Conservation (phyloP, 1,284 basidiomycete genomes). For the Vanrija humicola region DNA sequence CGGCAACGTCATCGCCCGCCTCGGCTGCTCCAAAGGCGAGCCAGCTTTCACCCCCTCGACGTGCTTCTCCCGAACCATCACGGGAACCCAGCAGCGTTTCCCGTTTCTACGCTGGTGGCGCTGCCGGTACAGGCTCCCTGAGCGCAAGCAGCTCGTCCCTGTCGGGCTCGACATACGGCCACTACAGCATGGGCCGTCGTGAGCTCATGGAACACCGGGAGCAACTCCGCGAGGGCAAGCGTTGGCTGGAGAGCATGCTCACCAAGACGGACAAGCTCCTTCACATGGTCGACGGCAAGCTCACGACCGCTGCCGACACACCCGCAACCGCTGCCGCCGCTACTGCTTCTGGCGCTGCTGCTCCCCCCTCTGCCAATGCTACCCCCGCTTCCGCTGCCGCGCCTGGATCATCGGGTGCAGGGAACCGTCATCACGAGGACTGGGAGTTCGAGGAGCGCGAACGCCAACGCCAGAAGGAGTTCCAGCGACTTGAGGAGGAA, state of each 20-base stretch:
- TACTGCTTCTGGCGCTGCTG: neutral
- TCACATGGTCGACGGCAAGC: slow-evolving; percentile 43
- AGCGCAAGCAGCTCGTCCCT: neutral
- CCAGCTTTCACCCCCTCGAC: slow-evolving; percentile 24
- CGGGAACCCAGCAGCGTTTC: slow-evolving; percentile 16
- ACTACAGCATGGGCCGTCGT: slow-evolving; percentile 38
- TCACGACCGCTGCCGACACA: slow-evolving; percentile 7
- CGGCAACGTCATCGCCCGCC: neutral
- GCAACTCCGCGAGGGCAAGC: slow-evolving; percentile 46
- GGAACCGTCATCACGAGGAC: slow-evolving; percentile 23
- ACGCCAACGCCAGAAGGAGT: slow-evolving; percentile 34
- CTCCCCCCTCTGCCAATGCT: neutral
- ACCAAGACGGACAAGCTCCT: slow-evolving; percentile 46
- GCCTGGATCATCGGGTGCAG: neutral
- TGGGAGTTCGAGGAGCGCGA: slow-evolving; percentile 46
- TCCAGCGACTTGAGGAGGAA: slow-evolving; percentile 40
- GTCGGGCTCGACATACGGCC: slow-evolving; percentile 18
- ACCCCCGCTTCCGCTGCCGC: neutral
- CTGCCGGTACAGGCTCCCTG: slow-evolving; percentile 1
- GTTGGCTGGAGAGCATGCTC: slow-evolving; percentile 47
- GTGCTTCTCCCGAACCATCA: slow-evolving; percentile 29
- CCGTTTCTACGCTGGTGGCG: slow-evolving; percentile 7
- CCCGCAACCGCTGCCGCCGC: neutral
- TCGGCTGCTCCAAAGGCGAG: slow-evolving; percentile 15
- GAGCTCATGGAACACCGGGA: slow-evolving; percentile 48